Conservation (phyloP, 306 rosid species). For the Cucurbita pepo region DNA sequence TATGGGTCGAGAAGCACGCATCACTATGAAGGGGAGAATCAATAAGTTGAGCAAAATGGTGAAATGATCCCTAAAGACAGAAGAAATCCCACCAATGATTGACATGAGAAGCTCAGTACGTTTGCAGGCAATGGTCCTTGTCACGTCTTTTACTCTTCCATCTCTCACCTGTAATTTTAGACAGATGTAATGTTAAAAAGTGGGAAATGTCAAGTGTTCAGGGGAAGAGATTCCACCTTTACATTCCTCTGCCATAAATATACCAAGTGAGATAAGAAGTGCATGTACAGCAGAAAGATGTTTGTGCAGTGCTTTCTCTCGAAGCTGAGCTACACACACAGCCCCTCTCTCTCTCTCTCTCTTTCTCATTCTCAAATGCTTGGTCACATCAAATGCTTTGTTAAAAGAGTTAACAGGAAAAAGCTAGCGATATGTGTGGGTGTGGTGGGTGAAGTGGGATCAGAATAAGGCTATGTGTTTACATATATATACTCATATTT, state of each 20-base stretch:
- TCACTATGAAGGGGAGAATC: constrained; percentile 11
- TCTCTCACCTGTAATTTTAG: constrained; percentile 11
- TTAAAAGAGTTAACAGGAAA: constrained; percentile 13
- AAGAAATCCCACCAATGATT: constrained; percentile 25
- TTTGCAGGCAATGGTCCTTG: constrained; percentile 18
- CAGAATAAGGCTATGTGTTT: constrained; percentile 40
- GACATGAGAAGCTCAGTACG: constrained; percentile 17
- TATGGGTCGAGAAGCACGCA: background rate
- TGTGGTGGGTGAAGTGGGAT: constrained; percentile 40
- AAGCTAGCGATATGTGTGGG: constrained; percentile 9
- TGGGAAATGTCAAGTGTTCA: constrained; percentile 14
- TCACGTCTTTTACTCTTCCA: constrained; percentile 13
- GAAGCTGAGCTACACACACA: background rate
- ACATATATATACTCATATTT: too few relatives aligned
- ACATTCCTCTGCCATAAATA: constrained; percentile 21
- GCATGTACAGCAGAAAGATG: background rate
- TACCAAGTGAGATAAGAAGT: constrained; percentile 14
- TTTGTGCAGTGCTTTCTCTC: background rate
- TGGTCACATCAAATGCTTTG: constrained; percentile 41
- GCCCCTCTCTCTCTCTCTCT: background rate
- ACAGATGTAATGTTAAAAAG: constrained; percentile 12
- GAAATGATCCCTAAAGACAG: constrained; percentile 1
- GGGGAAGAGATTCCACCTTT: constrained; percentile 16
- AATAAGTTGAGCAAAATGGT: constrained; percentile 18
- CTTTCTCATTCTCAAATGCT: constrained; percentile 5